Evolutionary conservation across 495 filamentous ascomycete genomes (phyloP), one percentile per base, ranked within the genome.

Genomic region (Penicillium desertorum): DNA sequence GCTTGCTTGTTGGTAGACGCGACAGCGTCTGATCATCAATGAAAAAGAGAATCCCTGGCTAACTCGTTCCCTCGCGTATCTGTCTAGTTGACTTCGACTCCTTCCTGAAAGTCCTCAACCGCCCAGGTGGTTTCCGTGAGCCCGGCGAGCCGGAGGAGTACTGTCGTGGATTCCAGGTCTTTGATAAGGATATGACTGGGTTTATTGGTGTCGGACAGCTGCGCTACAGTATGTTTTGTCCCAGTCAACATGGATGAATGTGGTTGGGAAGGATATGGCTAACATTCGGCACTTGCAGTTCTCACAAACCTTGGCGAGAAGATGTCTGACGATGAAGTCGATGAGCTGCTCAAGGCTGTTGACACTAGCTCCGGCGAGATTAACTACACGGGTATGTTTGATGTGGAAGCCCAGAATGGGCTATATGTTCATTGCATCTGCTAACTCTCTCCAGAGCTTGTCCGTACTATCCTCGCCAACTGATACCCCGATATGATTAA

Each of bases 121-220:
- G 94, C 39, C 95, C 94, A 9, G 93, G 92, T 69, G 94, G 94
- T 52, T 98, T 98, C 86, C 92, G 94, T 64, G 93, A 98, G 50
- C 95, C 95, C 7, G 92, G 91, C 63, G 92, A 97, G 72, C 93
- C 93, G 10, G 92, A 98, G 62, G 93, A 98, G 75, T 98, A 98
- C 72, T 96, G 92, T 74, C 87, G 92, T 44, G 94, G 93, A 46
- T 98, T 98, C 77, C 94, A 98, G 76, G 94, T 98, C 56, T 98
- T 98, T 67, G 94, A 98, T 76, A 98, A 98, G 79, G 94, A 98
- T 73, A 87, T 93, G 86, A 96, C 92, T 49, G 94, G 94, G 19
- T 96, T 91, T 76, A 96, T 98, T 75, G 94, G 93, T 22, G 91
- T 96, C 59, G 94, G 94, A 34, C 94, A 98, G 74, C 79, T 98